Percentiles rank a stretch among this genome's conserved stretches.
phyloP scores from a whole-genome alignment of 2,329 filamentous ascomycete species.

The Claviceps pusilla region DNA sequence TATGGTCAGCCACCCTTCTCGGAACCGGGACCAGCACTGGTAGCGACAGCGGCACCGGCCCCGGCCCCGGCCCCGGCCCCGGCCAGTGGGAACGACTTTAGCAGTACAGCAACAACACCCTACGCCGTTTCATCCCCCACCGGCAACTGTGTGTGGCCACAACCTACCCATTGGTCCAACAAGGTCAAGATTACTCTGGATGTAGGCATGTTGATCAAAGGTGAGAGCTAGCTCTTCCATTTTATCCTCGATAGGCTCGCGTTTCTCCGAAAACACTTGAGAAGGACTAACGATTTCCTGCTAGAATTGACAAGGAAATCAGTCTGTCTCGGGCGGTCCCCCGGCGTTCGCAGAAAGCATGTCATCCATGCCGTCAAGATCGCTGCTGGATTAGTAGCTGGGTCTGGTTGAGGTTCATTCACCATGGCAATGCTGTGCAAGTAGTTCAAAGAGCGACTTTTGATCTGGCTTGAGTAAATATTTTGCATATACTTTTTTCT shows the following conservation, averaged over 20 bases:
- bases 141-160: conserved; percentile 4
- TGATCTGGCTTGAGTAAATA: not conserved
- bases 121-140: conserved; percentile 2
- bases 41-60: too few relatives aligned
- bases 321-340: conserved; percentile 25
- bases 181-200: conserved; percentile 22
- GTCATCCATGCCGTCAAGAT: conserved; percentile 19
- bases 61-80: not conserved
- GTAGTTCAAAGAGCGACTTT: not conserved
- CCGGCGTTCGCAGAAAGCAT: conserved; percentile 24
- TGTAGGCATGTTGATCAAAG: conserved; percentile 18
- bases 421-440: not conserved
- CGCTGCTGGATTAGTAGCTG: conserved; percentile 9
- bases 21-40: not conserved
- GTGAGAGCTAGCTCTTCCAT: conserved; percentile 10
- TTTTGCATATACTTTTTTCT: not conserved
- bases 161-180: conserved; percentile 9
- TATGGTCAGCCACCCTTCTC: not conserved
- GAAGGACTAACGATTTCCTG: not conserved
- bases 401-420: not conserved
- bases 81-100: not conserved
- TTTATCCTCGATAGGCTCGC: not conserved
- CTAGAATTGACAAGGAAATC: conserved; percentile 21
- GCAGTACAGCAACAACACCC: not conserved
- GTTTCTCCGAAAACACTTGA: not conserved